phyloP scores from a whole-genome alignment of 179 eudicot species.

The Silene noctiflora region DNA sequence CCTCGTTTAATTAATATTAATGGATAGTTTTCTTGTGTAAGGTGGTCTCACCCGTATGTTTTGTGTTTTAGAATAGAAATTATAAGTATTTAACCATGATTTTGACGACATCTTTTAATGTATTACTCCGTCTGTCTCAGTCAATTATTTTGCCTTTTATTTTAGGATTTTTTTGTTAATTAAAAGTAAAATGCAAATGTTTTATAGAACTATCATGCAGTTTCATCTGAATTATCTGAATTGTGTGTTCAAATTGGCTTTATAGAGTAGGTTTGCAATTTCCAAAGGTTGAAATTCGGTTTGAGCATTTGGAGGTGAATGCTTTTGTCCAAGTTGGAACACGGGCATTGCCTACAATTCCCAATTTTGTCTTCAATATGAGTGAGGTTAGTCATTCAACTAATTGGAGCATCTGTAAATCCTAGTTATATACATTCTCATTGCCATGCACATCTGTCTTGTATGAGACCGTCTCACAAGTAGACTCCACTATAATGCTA shows the following conservation, averaged over 20 bases:
- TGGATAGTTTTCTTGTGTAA: no score
- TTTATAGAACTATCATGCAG: not conserved
- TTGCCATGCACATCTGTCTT: not conserved
- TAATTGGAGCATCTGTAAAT: not conserved
- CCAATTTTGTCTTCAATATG: conserved; percentile 74
- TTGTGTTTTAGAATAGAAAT: no score
- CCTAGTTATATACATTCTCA: not conserved
- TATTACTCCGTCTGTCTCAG: no score
- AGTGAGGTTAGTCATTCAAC: conserved; percentile 48
- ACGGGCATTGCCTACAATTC: conserved; percentile 89
- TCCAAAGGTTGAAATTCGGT: conserved; percentile 80
- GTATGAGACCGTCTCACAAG: no score
- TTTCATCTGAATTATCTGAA: conserved; percentile 3
- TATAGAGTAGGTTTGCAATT: conserved; percentile 75
- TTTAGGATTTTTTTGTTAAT: no score
- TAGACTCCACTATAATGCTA: no score
- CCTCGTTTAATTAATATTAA: no score
- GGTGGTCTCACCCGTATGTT: no score
- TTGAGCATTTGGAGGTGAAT: conserved; percentile 68
- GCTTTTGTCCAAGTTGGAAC: conserved; percentile 78
- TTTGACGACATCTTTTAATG: no score
- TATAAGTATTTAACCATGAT: no score
- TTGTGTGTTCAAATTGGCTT: conserved; percentile 9
- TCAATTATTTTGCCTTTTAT: no score
- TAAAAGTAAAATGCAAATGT: no score